Percentiles rank a stretch among this genome's conserved stretches.
phyloP scores from a whole-genome alignment of 2,329 filamentous ascomycete genomes.

The Gremmenia infestans region DNA sequence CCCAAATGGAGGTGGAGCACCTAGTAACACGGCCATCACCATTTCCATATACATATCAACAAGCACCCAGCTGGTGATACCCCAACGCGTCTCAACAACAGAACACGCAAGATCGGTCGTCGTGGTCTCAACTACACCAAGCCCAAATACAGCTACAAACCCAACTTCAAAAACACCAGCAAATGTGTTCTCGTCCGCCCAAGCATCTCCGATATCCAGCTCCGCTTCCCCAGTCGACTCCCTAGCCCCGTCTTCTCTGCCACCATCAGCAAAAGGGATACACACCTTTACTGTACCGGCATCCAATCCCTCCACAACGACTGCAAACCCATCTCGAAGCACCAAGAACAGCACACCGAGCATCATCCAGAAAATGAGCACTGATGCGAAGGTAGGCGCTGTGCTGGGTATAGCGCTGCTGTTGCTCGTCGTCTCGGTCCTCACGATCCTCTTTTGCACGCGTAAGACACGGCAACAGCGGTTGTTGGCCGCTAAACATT shows the following conservation, averaged over 20 bases:
- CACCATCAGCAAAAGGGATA: neutral
- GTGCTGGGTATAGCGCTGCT: neutral
- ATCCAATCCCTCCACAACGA: neutral
- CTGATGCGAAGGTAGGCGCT: neutral
- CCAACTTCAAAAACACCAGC: neutral
- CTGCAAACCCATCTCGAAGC: slow-evolving; percentile 4
- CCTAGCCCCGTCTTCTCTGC: neutral
- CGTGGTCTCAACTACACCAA: neutral
- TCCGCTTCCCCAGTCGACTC: neutral
- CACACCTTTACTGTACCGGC: neutral
- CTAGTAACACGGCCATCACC: too few species aligned
- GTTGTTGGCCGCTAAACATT: neutral
- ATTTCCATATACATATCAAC: neutral
- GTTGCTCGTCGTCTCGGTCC: neutral
- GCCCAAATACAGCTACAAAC: neutral
- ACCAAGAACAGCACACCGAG: neutral
- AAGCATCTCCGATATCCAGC: neutral
- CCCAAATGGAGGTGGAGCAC: too few species aligned
- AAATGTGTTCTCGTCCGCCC: too few species aligned
- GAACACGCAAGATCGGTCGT: neutral
- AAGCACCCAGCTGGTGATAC: neutral
- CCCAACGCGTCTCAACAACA: neutral
- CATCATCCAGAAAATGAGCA: neutral
- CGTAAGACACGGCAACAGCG: neutral
- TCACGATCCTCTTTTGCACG: neutral